phyloP scores from a whole-genome alignment of 352 stramenopile species.

The Pythium phragmiticola region DNA sequence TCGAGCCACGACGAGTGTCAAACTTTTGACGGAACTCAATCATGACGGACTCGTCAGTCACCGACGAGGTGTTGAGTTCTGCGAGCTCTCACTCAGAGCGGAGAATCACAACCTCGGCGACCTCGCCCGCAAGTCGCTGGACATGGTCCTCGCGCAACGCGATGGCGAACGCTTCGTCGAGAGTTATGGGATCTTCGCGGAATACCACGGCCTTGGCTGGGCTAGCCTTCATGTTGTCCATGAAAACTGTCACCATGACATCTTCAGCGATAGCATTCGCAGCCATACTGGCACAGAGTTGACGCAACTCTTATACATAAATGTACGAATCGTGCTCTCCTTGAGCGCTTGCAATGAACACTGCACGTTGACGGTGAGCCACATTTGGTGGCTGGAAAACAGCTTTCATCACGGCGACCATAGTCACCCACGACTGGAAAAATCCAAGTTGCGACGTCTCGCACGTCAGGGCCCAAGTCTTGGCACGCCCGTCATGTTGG shows the following conservation, averaged over 20 bases:
- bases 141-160: slow-evolving; percentile 8
- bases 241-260: slow-evolving; percentile 11
- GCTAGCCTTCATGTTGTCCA: slow-evolving; percentile 5
- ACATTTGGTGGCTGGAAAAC: slow-evolving; percentile 29
- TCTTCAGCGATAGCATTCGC: background rate
- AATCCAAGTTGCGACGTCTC: slow-evolving; percentile 18
- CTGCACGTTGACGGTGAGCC: slow-evolving; percentile 17
- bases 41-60: slow-evolving; percentile 3
- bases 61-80: slow-evolving; percentile 1
- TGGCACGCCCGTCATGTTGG: slow-evolving; percentile 23
- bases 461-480: slow-evolving; percentile 14
- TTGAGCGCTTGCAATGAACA: slow-evolving; percentile 28
- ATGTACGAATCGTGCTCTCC: slow-evolving; percentile 18
- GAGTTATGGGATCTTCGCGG: background rate
- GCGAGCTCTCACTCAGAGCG: slow-evolving; percentile 2
- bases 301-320: slow-evolving; percentile 25
- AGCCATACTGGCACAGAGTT: slow-evolving; percentile 13
- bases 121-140: background rate
- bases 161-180: slow-evolving; percentile 3
- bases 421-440: slow-evolving; percentile 8
- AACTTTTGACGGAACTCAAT: slow-evolving; percentile 9
- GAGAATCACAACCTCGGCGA: background rate
- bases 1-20: background rate
- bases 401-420: slow-evolving; percentile 1
- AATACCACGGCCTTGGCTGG: slow-evolving; percentile 5